Evolutionary conservation across 441 rosid genomes (phyloP).

Genomic region (Caryocar brasiliense): DNA sequence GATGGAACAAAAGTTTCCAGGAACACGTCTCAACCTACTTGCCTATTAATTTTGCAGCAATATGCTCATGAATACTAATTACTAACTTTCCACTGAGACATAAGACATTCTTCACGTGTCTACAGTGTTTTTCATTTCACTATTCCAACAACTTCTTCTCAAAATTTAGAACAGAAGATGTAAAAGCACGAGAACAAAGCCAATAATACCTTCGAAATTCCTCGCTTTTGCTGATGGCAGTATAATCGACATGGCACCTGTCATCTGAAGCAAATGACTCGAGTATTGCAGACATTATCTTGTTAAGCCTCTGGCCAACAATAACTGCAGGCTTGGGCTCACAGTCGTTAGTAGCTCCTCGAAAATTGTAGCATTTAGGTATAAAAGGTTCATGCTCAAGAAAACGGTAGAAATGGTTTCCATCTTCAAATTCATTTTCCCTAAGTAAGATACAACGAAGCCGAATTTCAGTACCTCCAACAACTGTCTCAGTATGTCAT

Average conservation of each 20-base stretch:
- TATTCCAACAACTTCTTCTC: too few species aligned
- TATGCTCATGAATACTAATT: too few species aligned
- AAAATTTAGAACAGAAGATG: background rate
- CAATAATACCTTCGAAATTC: conserved; percentile 74
- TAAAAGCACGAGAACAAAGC: background rate
- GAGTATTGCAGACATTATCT: conserved; percentile 75
- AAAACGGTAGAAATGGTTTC: conserved; percentile 64
- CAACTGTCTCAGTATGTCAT: too few species aligned
- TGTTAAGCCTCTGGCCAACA: conserved; percentile 43
- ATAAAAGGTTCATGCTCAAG: conserved; percentile 77
- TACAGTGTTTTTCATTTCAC: too few species aligned
- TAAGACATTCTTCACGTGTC: too few species aligned
- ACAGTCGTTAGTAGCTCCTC: conserved; percentile 45
- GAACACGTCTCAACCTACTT: too few species aligned
- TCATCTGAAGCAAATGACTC: conserved; percentile 73
- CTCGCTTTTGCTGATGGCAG: conserved; percentile 52
- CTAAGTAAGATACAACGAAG: conserved; percentile 20
- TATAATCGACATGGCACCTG: conserved; percentile 47
- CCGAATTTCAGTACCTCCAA: too few species aligned
- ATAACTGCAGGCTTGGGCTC: conserved; percentile 51
- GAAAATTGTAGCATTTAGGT: conserved; percentile 59
- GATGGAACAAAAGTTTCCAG: too few species aligned
- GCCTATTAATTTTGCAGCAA: too few species aligned
- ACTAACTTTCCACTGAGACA: too few species aligned
- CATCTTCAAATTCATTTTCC: conserved; percentile 73